Evolutionary conservation across 305 asterid species (phyloP), one percentile per base, ranked within the genome.

Genomic region (Caryopteris hybrid): DNA sequence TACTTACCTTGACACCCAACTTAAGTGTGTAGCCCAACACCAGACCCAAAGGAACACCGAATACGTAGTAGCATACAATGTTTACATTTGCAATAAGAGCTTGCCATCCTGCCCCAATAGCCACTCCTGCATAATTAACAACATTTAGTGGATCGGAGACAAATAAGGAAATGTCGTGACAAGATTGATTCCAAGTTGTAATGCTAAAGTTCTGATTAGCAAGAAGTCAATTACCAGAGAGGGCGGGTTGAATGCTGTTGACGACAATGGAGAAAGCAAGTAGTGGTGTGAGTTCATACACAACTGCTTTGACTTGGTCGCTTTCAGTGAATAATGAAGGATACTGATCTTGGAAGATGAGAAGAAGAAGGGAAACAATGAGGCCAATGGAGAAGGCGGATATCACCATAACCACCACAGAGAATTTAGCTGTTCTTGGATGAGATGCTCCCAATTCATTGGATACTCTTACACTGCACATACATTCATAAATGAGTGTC

Each of bases 41-140:
- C 9, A 74, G 74, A 13, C 84, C 85, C 20, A 71, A 39, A 39
- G 83, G 80, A 25, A 74, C 53, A 4, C 83, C 83, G 11, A 79
- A 60, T 5, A 57, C 65, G 53, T 74, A 79, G 54, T 79, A 79
- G 72, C 78, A 75, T 3, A 52, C 74, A 6, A 71, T 59, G 29
- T 79, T 79, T 12, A 79, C 78, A 29, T 67, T 59, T 22, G 81
- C 84, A 29, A 79, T 71, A 46, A 56, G 64, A 5, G 39, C 67
- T 64, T 79, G 84, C 84, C 84, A 79, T 58, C 84, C 84, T n/a
- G 81, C 78, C 21, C 84, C 84, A 43, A 79, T 48, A 5, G 84
- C 81, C 42, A 79, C 81, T 11, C 84, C 85, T 80, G 56, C 73
- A 54, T 12, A 25, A 18, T 25, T 22, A 3, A 52, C 23, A 25